Evolutionary conservation across 2,329 filamentous ascomycete genomes (phyloP).

Genomic region (Chalaropsis thielavioides): DNA sequence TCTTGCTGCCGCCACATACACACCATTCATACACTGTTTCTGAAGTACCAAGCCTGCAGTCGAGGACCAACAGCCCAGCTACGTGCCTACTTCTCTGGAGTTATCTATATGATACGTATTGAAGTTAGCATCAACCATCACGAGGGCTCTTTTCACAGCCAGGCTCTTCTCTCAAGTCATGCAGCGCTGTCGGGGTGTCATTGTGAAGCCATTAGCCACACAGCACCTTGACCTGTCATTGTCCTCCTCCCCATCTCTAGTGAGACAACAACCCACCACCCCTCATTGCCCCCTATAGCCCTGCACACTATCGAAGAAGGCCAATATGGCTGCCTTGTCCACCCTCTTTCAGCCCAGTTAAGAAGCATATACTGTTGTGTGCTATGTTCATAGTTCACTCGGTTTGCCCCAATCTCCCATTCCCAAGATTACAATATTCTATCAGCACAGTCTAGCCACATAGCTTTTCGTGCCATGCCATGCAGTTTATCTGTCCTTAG

Average conservation of each 20-base stretch:
- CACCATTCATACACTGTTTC: background rate
- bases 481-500: constrained; percentile 18
- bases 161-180: background rate
- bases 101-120: background rate
- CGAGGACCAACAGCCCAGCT: background rate
- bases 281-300: background rate
- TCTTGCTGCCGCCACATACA: background rate
- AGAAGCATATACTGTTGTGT: background rate
- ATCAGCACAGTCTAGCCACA: background rate
- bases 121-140: background rate
- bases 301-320: background rate
- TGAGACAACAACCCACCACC: constrained; percentile 2
- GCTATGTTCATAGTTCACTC: background rate
- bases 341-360: background rate
- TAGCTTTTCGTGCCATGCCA: background rate
- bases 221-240: background rate
- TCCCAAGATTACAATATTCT: background rate
- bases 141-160: background rate
- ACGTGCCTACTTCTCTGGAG: background rate
- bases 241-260: background rate
- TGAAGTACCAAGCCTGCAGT: background rate
- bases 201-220: background rate
- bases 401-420: background rate
- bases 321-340: background rate
- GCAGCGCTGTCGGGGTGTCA: background rate